Evolutionary conservation across 2,329 filamentous ascomycete species (phyloP), one percentile per base, ranked within the genome.

Genomic region (Pseudogymnoascus sp.): DNA sequence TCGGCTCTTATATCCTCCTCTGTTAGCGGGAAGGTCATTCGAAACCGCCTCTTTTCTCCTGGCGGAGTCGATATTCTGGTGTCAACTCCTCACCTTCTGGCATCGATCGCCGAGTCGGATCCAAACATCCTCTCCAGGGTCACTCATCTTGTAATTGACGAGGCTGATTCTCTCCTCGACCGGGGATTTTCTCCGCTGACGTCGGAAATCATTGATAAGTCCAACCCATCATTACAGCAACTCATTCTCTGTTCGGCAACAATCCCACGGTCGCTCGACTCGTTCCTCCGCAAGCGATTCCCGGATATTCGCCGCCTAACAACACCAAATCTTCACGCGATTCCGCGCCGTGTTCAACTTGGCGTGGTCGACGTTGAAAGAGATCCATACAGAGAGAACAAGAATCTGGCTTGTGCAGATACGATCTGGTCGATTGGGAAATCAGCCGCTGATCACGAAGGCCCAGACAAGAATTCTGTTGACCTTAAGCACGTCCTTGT

Each of bases 81-180:
- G 64, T 82, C 90, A 14, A 99, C 94, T 0, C 95, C 94, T 4
- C 92, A 97, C 71, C 82, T 99, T 9, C 83, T 99, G 39, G 83
- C 89, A 62, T 92, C 90, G 65, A 94, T 99, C 71, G 91, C 91
- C 11, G 86, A 96, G 67, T 88, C 86, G 19, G 92, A 97, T 67
- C 94, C 94, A 9, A 93, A 96, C 70, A 87, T 99, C 65, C 84
- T 99, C 36, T 92, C 91, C n/a, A 88, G 91, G 11, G 92, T 97
- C 63, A 87, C 85, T 1, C 91, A 97, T 72, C 82, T 99, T 9
- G 83, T 99, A 64, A 82, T 96, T 58, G 95, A 99, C 72, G 95
- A 99, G 78, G 95, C 95, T 1, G 94, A 99, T 76, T 97, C 92
- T 3, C 84, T 99, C 8, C 84, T 99, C 68, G 95, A 99, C 76